These are phyloP conservation scores for Penicillium atrosanguineum DNA, from an alignment of 495 filamentous ascomycete genomes.

Conservation along the genomic window DNA sequence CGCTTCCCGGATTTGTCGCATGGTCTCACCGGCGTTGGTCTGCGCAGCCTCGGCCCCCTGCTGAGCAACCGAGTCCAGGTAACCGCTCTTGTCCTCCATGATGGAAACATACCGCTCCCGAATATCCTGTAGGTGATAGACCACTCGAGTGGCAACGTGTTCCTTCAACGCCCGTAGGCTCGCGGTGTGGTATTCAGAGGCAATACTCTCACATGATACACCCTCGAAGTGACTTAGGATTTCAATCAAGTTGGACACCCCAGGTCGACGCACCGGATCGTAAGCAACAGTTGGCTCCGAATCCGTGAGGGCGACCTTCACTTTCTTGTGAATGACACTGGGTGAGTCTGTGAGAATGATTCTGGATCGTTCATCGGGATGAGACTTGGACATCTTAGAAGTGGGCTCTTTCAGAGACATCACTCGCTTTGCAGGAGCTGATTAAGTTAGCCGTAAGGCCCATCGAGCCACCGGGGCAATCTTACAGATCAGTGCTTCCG, in stretches of 20 bases:
- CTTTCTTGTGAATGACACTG: constrained; percentile 60
- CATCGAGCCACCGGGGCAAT: background rate
- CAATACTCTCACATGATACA: constrained; percentile 54
- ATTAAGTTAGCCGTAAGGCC: constrained; percentile 1
- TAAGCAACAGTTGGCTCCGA: constrained; percentile 60
- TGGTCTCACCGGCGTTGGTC: constrained; percentile 63
- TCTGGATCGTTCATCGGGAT: constrained; percentile 62
- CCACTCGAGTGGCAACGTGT: constrained; percentile 54
- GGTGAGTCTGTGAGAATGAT: constrained; percentile 76
- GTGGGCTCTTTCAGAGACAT: constrained; percentile 81
- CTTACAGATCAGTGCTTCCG: constrained; percentile 74
- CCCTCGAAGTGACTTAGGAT: constrained; percentile 66
- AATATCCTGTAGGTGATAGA: constrained; percentile 52
- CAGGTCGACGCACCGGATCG: constrained; percentile 68
- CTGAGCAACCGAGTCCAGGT: constrained; percentile 58
- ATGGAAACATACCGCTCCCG: constrained; percentile 60
- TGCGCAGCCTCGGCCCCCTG: constrained; percentile 60
- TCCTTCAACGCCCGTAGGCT: constrained; percentile 65
- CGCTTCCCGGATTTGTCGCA: constrained; percentile 58
- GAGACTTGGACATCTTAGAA: constrained; percentile 93
- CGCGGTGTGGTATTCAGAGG: constrained; percentile 44
- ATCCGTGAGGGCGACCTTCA: constrained; percentile 78
- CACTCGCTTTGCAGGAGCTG: constrained; percentile 74
- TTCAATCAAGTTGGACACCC: constrained; percentile 81
- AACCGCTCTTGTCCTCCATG: constrained; percentile 44